Conservation (phyloP, 345 rosid species). For the Syzygium grande region DNA sequence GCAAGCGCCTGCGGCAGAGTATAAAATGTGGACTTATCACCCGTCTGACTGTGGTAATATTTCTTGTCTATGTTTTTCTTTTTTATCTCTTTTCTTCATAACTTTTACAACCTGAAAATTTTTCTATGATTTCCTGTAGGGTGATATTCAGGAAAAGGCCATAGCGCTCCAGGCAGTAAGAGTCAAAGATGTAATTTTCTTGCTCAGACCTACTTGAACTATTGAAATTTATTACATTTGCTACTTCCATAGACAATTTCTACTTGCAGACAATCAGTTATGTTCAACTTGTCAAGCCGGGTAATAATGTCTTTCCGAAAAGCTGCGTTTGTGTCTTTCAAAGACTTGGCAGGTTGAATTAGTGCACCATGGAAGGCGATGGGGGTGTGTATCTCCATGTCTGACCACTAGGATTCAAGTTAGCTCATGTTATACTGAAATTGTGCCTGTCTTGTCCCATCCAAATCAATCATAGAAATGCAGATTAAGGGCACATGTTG, state of each 20-base stretch:
- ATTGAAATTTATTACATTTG: neutral
- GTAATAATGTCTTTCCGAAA: neutral
- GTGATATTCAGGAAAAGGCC: slow-evolving; percentile 92
- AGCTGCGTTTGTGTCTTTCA: neutral
- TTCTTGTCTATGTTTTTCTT: neutral
- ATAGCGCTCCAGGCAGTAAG: slow-evolving; percentile 79
- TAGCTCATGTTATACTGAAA: neutral
- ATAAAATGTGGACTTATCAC: slow-evolving; percentile 89
- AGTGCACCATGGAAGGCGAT: neutral
- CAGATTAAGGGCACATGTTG: neutral
- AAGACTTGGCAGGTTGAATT: neutral
- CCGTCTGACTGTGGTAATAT: slow-evolving; percentile 79
- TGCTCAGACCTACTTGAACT: neutral
- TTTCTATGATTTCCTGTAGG: slow-evolving; percentile 37
- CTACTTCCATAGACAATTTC: neutral
- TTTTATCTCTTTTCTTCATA: neutral
- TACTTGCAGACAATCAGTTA: neutral
- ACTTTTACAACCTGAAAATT: neutral
- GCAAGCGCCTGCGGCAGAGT: slow-evolving; percentile 96
- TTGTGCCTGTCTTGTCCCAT: neutral
- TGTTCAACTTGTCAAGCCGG: neutral
- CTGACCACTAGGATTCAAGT: neutral
- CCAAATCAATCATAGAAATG: neutral
- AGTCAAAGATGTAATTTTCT: slow-evolving; percentile 81
- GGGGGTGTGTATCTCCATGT: neutral